Evolutionary conservation across 176 grass and related monocot species (phyloP), one percentile per base, ranked within the genome.

Genomic region (Metroxylon sagu): DNA sequence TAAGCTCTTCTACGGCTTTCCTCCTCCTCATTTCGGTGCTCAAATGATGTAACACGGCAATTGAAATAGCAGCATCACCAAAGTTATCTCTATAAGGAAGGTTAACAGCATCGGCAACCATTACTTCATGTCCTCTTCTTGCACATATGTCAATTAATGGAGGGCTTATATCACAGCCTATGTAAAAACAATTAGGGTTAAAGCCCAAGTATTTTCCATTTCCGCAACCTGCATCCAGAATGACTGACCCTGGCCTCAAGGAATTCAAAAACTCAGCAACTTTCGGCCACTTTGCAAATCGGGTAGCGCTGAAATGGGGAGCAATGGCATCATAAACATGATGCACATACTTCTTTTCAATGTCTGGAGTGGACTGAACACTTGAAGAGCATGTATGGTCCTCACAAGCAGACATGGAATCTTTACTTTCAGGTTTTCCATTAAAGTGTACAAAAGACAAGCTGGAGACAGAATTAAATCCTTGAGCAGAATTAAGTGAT

Each of bases 261-360:
- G 81, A 91, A 69, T 91, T 78, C 59, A 97, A 79, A 67, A 97
- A 91, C 29, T 59, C 72, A 3, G 81, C 83, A 51, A 91, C 92
- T 83, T 91, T 97, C 14, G 92, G 92, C 92, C 93, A 97, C 67
- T 91, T 97, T 14, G 93, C 87, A 65, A 97, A 97, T 7, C 93
- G 64, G 1, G 87, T 97, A 14, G 87, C 77, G 64, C 84, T 97
- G 70, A 97, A 97, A 67, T 97, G 93, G 1, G 93, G 93, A n/a
- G 93, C 93, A 31, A 97, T 97, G 27, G 87, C 83, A 61, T 91
- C 93, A 19, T 97, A 97, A 63, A 97, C 84, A 2, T 67, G 62
- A 58, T 91, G 87, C 61, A 97, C 84, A 48, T 91, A 91, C 56
- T 78, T 88, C 67, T 85, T 97, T 74, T 91, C 92, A 52, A 97